Percentiles rank a stretch among this genome's conserved stretches.
Evolutionary conservation across 2,329 filamentous ascomycete species (phyloP).

Genomic region (Scedosporium dehoogii): DNA sequence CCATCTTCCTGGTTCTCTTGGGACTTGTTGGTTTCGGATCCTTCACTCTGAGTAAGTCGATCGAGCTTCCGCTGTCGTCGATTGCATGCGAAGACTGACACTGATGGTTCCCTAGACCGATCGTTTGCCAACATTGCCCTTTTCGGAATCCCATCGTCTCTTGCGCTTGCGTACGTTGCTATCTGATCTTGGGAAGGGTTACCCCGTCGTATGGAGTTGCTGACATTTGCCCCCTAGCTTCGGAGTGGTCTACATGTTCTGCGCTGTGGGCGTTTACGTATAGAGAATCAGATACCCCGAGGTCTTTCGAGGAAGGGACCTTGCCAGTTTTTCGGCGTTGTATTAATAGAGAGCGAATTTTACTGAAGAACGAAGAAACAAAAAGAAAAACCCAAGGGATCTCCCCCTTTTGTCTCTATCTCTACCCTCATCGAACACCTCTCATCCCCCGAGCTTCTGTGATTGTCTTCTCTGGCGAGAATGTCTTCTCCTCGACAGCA

Average conservation of each 20-base stretch:
- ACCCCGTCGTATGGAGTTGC: slow-evolving; percentile 8
- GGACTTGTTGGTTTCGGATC: slow-evolving; percentile 65
- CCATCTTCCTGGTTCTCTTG: slow-evolving; percentile 62
- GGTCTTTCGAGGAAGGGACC: slow-evolving; percentile 18
- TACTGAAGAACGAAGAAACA: too few species aligned
- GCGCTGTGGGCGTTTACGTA: slow-evolving; percentile 96
- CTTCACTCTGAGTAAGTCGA: slow-evolving; percentile 71
- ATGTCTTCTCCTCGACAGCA: slow-evolving; percentile 10
- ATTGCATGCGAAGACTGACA: not conserved
- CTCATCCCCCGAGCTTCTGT: slow-evolving; percentile 14
- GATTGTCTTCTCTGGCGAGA: slow-evolving; percentile 10
- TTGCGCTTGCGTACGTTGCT: slow-evolving; percentile 75
- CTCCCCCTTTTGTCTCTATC: not conserved
- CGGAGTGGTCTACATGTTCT: slow-evolving; percentile 97
- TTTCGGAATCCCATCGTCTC: slow-evolving; percentile 75
- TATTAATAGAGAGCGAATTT: slow-evolving; percentile 3
- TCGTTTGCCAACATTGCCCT: slow-evolving; percentile 66
- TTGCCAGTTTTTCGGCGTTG: slow-evolving; percentile 13
- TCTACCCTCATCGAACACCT: slow-evolving; percentile 11
- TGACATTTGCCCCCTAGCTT: slow-evolving; percentile 46
- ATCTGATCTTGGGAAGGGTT: not conserved
- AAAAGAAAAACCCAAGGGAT: slow-evolving; percentile 9
- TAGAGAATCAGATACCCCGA: slow-evolving; percentile 40
- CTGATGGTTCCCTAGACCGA: slow-evolving; percentile 49
- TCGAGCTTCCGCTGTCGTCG: not conserved